Percentiles rank a stretch among this genome's conserved stretches.
Evolutionary conservation across 2,329 filamentous ascomycete genomes (phyloP).

Genomic region (Canariomyces notabilis): DNA sequence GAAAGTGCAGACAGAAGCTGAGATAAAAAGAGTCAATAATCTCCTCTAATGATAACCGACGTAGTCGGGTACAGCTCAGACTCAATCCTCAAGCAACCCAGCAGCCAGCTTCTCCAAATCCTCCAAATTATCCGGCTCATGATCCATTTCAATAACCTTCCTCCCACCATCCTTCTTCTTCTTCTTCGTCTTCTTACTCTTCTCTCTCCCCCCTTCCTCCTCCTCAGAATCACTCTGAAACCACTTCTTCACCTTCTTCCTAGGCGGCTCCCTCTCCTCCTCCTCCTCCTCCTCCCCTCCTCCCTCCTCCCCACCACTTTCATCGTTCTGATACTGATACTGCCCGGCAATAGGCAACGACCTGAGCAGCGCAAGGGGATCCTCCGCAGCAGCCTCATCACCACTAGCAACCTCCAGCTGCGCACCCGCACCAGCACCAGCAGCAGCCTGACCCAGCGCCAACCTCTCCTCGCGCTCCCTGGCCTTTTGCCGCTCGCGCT

Average conservation of each 20-base stretch:
- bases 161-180: constrained; percentile 42
- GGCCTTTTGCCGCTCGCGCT: constrained; percentile 67
- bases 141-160: constrained; percentile 56
- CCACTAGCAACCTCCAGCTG: constrained; percentile 35
- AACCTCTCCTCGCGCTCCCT: constrained; percentile 45
- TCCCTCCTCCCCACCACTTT: constrained; percentile 23
- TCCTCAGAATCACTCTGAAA: constrained; percentile 56
- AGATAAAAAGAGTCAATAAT: too few relatives aligned
- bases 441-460: constrained; percentile 23
- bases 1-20: too few relatives aligned
- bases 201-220: constrained; percentile 41
- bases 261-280: constrained; percentile 38
- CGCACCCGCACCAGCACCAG: constrained; percentile 11
- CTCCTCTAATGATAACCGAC: too few relatives aligned
- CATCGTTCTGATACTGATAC: constrained; percentile 15
- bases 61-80: too few relatives aligned
- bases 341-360: constrained; percentile 49
- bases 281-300: constrained; percentile 50
- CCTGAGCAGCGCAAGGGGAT: constrained; percentile 53
- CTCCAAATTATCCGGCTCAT: constrained; percentile 72
- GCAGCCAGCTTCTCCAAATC: constrained; percentile 74
- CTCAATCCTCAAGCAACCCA: constrained; percentile 55
- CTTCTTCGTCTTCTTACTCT: constrained; percentile 44
- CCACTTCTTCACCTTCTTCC: constrained; percentile 56
- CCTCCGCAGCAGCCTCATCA: constrained; percentile 42